phyloP scores from a whole-genome alignment of 108 stramenopile species.

The Nitzschia inconspicua region DNA sequence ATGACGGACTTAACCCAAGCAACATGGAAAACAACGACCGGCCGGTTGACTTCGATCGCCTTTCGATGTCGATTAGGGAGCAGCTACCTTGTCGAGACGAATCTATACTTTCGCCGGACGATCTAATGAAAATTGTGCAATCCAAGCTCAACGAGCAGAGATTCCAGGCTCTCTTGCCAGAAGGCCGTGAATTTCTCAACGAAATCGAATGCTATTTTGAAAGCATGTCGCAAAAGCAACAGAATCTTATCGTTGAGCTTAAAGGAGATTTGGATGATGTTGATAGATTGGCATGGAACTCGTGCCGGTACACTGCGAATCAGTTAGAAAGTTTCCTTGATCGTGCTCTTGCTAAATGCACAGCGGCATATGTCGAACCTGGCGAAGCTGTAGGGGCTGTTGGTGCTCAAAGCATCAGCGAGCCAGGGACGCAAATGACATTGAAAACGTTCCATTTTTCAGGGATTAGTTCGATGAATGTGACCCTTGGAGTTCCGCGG shows the following conservation, averaged over 20 bases:
- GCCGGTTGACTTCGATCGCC: slow-evolving; percentile 80
- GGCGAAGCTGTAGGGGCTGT: slow-evolving; percentile 98
- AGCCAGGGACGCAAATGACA: slow-evolving; percentile 99
- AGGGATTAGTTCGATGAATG: slow-evolving; percentile 99
- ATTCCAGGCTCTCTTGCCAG: slow-evolving; percentile 69
- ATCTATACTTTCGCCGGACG: slow-evolving; percentile 31
- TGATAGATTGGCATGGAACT: slow-evolving; percentile 48
- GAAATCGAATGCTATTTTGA: slow-evolving; percentile 71
- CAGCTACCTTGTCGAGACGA: slow-evolving; percentile 58
- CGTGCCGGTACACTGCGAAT: slow-evolving; percentile 70
- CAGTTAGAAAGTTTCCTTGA: slow-evolving; percentile 74
- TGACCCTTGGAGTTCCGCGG: slow-evolving; percentile 98
- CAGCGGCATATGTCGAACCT: slow-evolving; percentile 80
- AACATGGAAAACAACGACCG: slow-evolving; percentile 93
- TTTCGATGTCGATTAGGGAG: slow-evolving; percentile 59
- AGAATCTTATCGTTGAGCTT: slow-evolving; percentile 33
- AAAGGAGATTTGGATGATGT: not conserved
- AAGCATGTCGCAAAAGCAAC: slow-evolving; percentile 50
- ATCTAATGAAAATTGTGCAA: slow-evolving; percentile 48
- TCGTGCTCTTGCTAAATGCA: slow-evolving; percentile 78
- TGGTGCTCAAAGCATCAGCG: slow-evolving; percentile 95
- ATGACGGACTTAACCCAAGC: slow-evolving; percentile 94
- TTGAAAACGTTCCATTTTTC: slow-evolving; percentile 98
- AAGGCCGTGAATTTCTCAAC: slow-evolving; percentile 58
- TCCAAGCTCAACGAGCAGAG: slow-evolving; percentile 38